A percentile compares a stretch with the other conserved stretches of the same genome.
phyloP scores from a whole-genome alignment of 2,329 filamentous ascomycete species.

The Epichloe amarillans region DNA sequence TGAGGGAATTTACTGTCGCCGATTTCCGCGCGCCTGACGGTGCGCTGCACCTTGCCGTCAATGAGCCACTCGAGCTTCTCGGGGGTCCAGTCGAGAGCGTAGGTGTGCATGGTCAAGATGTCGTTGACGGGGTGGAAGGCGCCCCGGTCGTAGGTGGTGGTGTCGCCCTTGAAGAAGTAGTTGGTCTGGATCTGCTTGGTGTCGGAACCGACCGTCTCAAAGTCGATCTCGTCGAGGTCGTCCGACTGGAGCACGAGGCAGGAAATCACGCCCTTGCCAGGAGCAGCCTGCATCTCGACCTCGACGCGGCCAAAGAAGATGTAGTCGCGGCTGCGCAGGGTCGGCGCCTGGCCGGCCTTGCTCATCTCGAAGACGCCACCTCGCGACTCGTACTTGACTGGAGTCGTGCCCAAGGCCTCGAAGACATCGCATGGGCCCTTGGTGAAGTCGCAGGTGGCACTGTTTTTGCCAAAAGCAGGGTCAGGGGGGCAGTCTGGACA shows the following conservation, averaged over 20 bases:
- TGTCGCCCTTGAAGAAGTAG: background rate
- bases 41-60: background rate
- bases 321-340: background rate
- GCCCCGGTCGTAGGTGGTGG: background rate
- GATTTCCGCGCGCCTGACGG: too few relatives aligned
- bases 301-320: background rate
- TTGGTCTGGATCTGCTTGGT: background rate
- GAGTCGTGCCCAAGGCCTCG: background rate
- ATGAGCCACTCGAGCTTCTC: background rate
- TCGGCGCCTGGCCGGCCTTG: background rate
- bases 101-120: background rate
- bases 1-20: too few relatives aligned
- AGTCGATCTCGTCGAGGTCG: background rate
- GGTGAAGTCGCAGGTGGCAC: background rate
- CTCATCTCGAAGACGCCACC: background rate
- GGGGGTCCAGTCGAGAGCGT: background rate
- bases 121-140: background rate
- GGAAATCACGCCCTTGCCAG: background rate
- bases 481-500: background rate
- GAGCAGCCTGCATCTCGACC: background rate
- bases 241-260: background rate
- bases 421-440: background rate
- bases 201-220: background rate
- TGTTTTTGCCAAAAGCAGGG: background rate
- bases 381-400: background rate